These are phyloP conservation scores for Debaryomyces tyrocola DNA, from an alignment of 805 yeast genomes.

Conservation along the genomic window DNA sequence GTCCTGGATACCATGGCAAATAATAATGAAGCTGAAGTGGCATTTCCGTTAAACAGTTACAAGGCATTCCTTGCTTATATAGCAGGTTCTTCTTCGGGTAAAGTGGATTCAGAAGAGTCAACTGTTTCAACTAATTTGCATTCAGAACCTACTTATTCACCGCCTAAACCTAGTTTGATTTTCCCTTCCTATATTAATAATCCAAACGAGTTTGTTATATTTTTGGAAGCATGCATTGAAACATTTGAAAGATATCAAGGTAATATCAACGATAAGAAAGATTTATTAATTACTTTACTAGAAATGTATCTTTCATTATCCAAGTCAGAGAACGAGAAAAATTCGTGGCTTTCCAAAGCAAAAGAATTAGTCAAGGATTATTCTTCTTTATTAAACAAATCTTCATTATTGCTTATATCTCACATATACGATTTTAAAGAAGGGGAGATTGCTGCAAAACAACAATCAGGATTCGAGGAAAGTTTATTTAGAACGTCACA, in stretches of 20 bases:
- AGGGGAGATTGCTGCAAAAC: constrained; percentile 45
- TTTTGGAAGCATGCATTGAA: constrained; percentile 86
- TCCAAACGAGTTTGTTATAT: constrained; percentile 85
- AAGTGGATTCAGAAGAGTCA: constrained; percentile 11
- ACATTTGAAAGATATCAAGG: constrained; percentile 78
- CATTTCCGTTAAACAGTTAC: constrained; percentile 28
- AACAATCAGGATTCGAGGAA: constrained; percentile 48
- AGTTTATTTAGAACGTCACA: constrained; percentile 67
- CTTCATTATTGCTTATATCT: constrained; percentile 55
- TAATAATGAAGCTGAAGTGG: constrained; percentile 9
- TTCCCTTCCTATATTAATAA: constrained; percentile 85
- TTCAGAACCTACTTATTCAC: constrained; percentile 70
- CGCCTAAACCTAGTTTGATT: constrained; percentile 86
- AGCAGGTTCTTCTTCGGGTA: constrained; percentile 16
- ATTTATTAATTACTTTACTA: constrained; percentile 72
- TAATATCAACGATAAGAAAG: constrained; percentile 63
- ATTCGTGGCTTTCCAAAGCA: constrained; percentile 70
- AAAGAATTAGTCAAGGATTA: constrained; percentile 46
- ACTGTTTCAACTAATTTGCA: constrained; percentile 5
- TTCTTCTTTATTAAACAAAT: constrained; percentile 52
- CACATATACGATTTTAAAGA: constrained; percentile 56
- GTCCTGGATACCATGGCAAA: constrained; percentile 6
- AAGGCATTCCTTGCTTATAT: constrained; percentile 31
- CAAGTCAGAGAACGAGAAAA: constrained; percentile 25
- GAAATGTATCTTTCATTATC: constrained; percentile 77